Evolutionary conservation across 2,329 filamentous ascomycete genomes (phyloP).

Genomic region (Endothia cerciana): DNA sequence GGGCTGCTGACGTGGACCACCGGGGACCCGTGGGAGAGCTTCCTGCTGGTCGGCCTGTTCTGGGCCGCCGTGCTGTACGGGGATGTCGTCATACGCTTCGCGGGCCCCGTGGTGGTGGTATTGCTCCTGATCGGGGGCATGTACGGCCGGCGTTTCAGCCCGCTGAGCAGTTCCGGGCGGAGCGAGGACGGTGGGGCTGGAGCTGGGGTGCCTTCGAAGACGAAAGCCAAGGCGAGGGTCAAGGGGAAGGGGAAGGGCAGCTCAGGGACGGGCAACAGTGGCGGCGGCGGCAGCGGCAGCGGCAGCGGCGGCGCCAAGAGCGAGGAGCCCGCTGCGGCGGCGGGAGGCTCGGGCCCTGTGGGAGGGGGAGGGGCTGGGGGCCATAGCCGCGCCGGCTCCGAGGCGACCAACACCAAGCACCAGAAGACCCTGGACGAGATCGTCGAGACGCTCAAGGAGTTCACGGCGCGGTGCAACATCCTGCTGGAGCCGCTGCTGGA

Average conservation of each 20-base stretch:
- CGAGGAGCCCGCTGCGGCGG: slow-evolving; percentile 25
- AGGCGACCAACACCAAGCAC: slow-evolving; percentile 70
- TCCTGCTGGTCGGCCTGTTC: slow-evolving; percentile 80
- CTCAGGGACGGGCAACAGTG: slow-evolving; percentile 29
- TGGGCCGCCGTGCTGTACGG: slow-evolving; percentile 89
- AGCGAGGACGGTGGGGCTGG: slow-evolving; percentile 49
- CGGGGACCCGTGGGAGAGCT: slow-evolving; percentile 95
- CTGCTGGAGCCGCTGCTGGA: slow-evolving; percentile 86
- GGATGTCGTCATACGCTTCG: slow-evolving; percentile 77
- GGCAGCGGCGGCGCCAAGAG: slow-evolving; percentile 37
- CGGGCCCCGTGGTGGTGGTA: slow-evolving; percentile 83
- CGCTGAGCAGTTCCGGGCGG: slow-evolving; percentile 84
- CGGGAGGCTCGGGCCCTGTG: slow-evolving; percentile 33
- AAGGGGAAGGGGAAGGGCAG: slow-evolving; percentile 13
- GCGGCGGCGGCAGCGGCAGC: too few species aligned
- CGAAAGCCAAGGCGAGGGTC: slow-evolving; percentile 20
- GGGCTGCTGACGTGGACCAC: slow-evolving; percentile 94
- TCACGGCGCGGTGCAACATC: slow-evolving; percentile 90
- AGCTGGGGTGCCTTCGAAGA: slow-evolving; percentile 34
- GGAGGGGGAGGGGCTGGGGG: slow-evolving; percentile 34
- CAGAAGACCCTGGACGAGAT: slow-evolving; percentile 98
- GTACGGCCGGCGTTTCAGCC: slow-evolving; percentile 89
- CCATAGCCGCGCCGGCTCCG: slow-evolving; percentile 55
- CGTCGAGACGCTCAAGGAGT: slow-evolving; percentile 86
- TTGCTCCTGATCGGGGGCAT: slow-evolving; percentile 82